phyloP scores from a whole-genome alignment of 441 rosid species.

The Viola pubescens region DNA sequence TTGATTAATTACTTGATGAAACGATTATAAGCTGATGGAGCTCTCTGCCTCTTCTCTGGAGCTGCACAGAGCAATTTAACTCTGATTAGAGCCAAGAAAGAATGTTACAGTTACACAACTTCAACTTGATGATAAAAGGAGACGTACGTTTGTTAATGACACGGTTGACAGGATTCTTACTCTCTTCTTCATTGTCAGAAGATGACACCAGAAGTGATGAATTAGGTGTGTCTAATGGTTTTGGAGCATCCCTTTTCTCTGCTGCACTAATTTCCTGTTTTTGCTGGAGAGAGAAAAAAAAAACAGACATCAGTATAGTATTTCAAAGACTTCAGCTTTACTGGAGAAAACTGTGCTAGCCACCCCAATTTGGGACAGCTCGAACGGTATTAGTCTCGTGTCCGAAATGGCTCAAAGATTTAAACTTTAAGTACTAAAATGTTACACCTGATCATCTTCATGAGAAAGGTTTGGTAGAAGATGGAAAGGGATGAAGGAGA shows the following conservation, averaged over 20 bases:
- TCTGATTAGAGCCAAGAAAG: neutral
- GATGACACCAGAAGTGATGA: slow-evolving; percentile 43
- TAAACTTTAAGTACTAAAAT: neutral
- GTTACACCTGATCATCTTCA: slow-evolving; percentile 20
- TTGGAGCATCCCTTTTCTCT: slow-evolving; percentile 30
- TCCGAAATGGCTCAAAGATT: no score
- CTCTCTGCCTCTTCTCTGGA: slow-evolving; percentile 94
- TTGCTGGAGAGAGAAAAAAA: slow-evolving; percentile 25
- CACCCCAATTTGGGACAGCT: no score
- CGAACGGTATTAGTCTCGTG: no score
- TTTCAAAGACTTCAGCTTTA: no score
- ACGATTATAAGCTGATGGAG: slow-evolving; percentile 88
- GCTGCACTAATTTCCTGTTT: slow-evolving; percentile 31
- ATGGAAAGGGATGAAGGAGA: slow-evolving; percentile 78
- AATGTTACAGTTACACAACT: neutral
- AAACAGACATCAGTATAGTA: neutral
- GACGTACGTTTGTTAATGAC: slow-evolving; percentile 76
- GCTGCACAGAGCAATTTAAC: slow-evolving; percentile 32
- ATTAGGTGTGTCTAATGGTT: slow-evolving; percentile 29
- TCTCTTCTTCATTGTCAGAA: slow-evolving; percentile 71
- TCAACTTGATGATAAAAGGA: neutral
- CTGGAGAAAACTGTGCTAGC: no score
- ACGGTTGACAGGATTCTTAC: slow-evolving; percentile 35
- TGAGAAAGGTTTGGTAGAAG: slow-evolving; percentile 56
- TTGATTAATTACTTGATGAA: slow-evolving; percentile 72